Evolutionary conservation across 768 basidiomycete genomes (phyloP).

Genomic region (Leccinum obscurum): DNA sequence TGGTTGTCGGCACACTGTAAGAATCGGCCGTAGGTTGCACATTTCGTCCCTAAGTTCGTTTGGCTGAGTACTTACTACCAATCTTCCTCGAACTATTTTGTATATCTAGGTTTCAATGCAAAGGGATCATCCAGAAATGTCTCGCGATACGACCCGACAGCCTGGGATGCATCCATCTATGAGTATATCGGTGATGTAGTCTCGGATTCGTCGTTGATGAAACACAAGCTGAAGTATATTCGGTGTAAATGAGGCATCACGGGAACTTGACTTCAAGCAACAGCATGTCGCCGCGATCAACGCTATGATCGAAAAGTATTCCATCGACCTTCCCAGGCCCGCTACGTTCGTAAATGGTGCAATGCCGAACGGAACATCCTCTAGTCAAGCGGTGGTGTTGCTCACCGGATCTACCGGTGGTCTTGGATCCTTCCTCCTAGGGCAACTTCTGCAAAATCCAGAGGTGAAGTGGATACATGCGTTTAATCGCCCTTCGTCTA

Average conservation of each 20-base stretch:
- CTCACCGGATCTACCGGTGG: slow-evolving; percentile 47
- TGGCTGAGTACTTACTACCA: too few relatives aligned
- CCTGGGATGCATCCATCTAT: too few relatives aligned
- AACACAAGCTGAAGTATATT: not conserved
- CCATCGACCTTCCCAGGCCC: not conserved
- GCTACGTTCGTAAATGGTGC: not conserved
- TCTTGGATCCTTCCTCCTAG: slow-evolving; percentile 39
- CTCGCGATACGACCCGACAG: too few relatives aligned
- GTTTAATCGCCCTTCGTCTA: slow-evolving; percentile 35
- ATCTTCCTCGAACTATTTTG: too few relatives aligned
- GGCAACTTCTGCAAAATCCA: slow-evolving; percentile 25
- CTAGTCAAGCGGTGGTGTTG: not conserved
- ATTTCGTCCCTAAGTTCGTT: too few relatives aligned
- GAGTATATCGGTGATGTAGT: too few relatives aligned
- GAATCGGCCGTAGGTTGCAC: too few relatives aligned
- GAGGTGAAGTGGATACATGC: slow-evolving; percentile 32
- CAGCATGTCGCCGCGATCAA: slow-evolving; percentile 24
- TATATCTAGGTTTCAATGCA: too few relatives aligned
- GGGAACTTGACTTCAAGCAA: not conserved
- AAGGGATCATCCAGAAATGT: too few relatives aligned
- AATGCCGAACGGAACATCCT: not conserved
- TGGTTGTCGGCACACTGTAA: too few relatives aligned
- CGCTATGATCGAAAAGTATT: slow-evolving; percentile 28
- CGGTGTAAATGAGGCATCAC: not conserved
- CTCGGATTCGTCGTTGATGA: too few relatives aligned